Evolutionary conservation across 2,329 filamentous ascomycete genomes (phyloP), one percentile per base, ranked within the genome.

Genomic region (Cladosporium sp.): DNA sequence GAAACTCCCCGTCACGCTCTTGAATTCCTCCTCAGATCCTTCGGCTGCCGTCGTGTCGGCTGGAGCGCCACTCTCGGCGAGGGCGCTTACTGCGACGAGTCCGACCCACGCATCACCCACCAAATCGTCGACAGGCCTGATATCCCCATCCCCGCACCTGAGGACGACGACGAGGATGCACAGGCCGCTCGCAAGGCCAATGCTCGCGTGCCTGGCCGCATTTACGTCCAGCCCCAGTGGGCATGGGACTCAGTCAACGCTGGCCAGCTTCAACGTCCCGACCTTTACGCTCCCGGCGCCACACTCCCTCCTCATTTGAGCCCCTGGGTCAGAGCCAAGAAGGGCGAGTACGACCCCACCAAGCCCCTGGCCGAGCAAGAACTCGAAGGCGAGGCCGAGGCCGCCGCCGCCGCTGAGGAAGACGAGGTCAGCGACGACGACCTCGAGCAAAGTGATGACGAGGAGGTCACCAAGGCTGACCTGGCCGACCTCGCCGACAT

Each of bases 171-270:
- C 43, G 79, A 90, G 82, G 68, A 81, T 81, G 57, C 86, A 84
- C 76, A 86, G 84, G 28, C 78, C 78, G 66, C 71, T 63, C 68
- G 75, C 67, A 68, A 73, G 58, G 73, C 78, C 39, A 82, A 91
- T 73, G 88, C 88, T 69, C 88, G 93, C 67, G 90, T 98, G 67
- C 93, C 94, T n/a, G 94, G 94, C 39, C 86, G 95, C 70, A 92
- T 88, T 69, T 99, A 99, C 72, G 82, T 99, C 64, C 95, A 99
- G 81, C 95, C 95, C 23, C 95, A 99, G 77, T 99, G 96, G 94
- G 88, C 99, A 4, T 99, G 95, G 95, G 95, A 99, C 76, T 94
- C 91, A 73, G 82, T 97, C 77, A 99, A 99, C 77, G 91, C 95
- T 54, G 92, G 92, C 68, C 92, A 94, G 78, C 82, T 99, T 64